Base-by-base conservation (phyloP, 2,329 filamentous ascomycete species). In the Scedosporium boydii region DNA sequence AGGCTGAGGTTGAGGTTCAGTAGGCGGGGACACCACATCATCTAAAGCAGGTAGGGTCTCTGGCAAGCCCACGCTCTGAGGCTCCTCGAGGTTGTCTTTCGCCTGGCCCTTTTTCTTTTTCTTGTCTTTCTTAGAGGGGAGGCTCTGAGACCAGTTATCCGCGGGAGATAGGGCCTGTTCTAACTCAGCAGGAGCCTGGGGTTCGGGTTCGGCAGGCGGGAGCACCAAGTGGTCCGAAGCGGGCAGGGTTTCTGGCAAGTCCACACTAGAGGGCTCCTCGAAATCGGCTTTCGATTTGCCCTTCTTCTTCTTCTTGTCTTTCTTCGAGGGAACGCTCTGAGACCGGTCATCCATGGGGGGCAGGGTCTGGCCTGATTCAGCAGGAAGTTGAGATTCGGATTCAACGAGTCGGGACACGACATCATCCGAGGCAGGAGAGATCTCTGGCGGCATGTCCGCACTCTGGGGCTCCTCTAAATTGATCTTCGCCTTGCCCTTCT, bases 21-120 rank as follows among this genome's bases (percentile, higher is more conserved):
- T 41, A 48, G 34, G 26, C 9, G 38, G 6, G 14, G 62, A 16
- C 21, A 38, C 21, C 3, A 23, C 62, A 5, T 41, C 6, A 38
- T 38, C 34, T 38, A 10, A 38, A 38, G 34, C 34, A 38, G 34
- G 34, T 2, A 38, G 34, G 34, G 10, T 14, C 10, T 38, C 34
- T 4, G 34, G 34, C 34, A 38, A 38, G 34, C 12, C 34, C 34
- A 38, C 10, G 6, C 34, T 38, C 34, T 14, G 34, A 38, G 34
- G 34, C 34, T 14, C 34, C 12, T 38, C 34, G 10, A 38, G 10
- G 10, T 38, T 38, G 7, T 16, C 60, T 46, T 51, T 51, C 10
- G 51, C 6, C 38, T 56, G 65, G 63, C 72, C 71, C 64, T 72
- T 72, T 63, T 73, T 73, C 29, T 59, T 59, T 21, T 42, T 59